phyloP scores from a whole-genome alignment of 768 basidiomycete genomes.

The Kwoniella dendrophila region DNA sequence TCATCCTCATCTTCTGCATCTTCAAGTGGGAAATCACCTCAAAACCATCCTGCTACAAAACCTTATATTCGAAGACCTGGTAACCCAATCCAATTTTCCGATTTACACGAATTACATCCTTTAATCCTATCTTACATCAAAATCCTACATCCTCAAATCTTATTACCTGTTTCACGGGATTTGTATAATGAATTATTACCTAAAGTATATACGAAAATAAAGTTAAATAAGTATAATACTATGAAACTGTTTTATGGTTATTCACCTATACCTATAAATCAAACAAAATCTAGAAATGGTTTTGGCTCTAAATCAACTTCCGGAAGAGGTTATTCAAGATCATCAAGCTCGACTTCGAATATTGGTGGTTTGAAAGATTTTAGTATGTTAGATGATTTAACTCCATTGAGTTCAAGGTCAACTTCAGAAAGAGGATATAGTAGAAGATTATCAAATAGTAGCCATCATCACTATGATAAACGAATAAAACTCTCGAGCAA shows the following conservation, averaged over 20 bases:
- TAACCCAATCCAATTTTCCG: neutral
- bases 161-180: neutral
- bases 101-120: constrained; percentile 6
- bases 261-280: neutral
- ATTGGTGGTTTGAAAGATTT: too few species aligned
- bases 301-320: neutral
- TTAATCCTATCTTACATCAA: constrained; percentile 11
- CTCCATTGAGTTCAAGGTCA: too few species aligned
- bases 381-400: too few species aligned
- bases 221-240: neutral
- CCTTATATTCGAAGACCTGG: too few species aligned
- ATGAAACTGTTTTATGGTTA: neutral
- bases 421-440: too few species aligned
- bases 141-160: neutral
- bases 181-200: constrained; percentile 5
- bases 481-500: too few species aligned
- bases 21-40: too few species aligned
- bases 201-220: neutral
- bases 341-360: neutral
- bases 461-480: too few species aligned
- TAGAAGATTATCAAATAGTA: too few species aligned
- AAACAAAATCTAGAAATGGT: neutral
- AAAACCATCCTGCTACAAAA: too few species aligned
- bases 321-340: neutral
- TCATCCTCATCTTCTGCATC: too few species aligned